Evolutionary conservation across 345 rosid species (phyloP).

Genomic region (Brassica napus): DNA sequence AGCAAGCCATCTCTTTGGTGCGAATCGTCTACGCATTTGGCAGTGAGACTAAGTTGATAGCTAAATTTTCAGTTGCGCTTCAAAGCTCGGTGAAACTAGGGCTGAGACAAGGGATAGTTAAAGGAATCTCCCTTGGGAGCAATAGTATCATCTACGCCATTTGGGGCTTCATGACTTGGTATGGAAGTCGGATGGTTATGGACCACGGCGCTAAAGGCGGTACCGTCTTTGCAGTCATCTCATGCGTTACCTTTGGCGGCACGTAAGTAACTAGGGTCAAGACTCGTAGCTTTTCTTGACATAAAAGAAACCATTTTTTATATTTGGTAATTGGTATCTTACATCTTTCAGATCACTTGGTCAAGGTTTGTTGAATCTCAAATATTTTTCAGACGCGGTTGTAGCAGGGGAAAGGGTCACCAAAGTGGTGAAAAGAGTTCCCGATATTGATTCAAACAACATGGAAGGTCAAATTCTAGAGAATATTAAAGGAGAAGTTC

Average conservation of each 20-base stretch:
- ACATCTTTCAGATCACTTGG: constrained; percentile 79
- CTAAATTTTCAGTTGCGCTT: constrained; percentile 73
- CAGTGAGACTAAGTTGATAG: constrained; percentile 78
- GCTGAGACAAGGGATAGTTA: constrained; percentile 86
- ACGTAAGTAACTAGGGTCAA: constrained; percentile 47
- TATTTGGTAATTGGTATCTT: constrained; percentile 49
- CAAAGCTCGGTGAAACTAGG: constrained; percentile 84
- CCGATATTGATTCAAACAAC: constrained; percentile 74
- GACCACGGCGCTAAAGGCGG: constrained; percentile 86
- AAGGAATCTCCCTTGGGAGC: constrained; percentile 86
- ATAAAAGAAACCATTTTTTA: constrained; percentile 29
- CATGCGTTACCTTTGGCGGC: constrained; percentile 81
- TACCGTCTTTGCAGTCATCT: constrained; percentile 68
- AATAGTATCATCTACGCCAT: constrained; percentile 89
- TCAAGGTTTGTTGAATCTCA: constrained; percentile 57
- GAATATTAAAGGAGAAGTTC: constrained; percentile 68
- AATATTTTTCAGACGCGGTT: constrained; percentile 62
- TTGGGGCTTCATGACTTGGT: constrained; percentile 94
- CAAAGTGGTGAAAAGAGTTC: constrained; percentile 62
- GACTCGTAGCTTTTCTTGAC: too few relatives aligned
- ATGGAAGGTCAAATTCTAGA: constrained; percentile 67
- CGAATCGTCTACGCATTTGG: constrained; percentile 80
- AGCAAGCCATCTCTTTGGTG: constrained; percentile 82
- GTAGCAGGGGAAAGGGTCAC: constrained; percentile 75
- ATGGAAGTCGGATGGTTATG: constrained; percentile 87